A percentile compares a stretch with the other conserved stretches of the same genome.
Evolutionary conservation across 192 early-diverging fungal genomes (phyloP).

Genomic region (Coemansia sp.): DNA sequence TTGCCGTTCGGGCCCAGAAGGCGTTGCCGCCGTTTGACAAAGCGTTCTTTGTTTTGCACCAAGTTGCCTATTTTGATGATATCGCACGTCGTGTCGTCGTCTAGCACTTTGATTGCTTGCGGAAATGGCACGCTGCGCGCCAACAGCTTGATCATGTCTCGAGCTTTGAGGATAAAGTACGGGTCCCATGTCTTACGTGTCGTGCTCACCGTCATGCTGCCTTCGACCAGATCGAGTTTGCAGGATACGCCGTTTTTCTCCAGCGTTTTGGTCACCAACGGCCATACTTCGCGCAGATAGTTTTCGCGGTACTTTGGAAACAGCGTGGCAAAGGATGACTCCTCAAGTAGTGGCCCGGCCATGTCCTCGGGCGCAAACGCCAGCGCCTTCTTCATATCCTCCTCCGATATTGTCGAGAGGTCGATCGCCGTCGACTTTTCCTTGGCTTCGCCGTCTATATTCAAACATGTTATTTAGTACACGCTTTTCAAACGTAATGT

Average conservation of each 20-base stretch:
- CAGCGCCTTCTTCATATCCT: slow-evolving; percentile 78
- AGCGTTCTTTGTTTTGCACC: slow-evolving; percentile 94
- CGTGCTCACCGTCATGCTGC: slow-evolving; percentile 96
- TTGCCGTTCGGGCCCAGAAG: slow-evolving; percentile 94
- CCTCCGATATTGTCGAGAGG: slow-evolving; percentile 34
- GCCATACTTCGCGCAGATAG: slow-evolving; percentile 91
- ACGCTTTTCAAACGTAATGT: not conserved
- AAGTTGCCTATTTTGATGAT: slow-evolving; percentile 98
- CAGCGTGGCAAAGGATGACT: slow-evolving; percentile 94
- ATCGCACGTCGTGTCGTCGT: slow-evolving; percentile 91
- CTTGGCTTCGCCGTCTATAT: slow-evolving; percentile 8
- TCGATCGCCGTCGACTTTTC: slow-evolving; percentile 38
- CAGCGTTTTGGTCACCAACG: slow-evolving; percentile 76
- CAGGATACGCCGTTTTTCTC: slow-evolving; percentile 85
- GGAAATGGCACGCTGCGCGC: slow-evolving; percentile 90
- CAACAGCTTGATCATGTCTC: slow-evolving; percentile 94
- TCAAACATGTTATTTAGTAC: not conserved
- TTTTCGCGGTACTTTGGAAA: slow-evolving; percentile 98
- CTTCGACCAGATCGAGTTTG: slow-evolving; percentile 92
- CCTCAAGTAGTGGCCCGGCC: slow-evolving; percentile 76
- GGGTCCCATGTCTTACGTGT: slow-evolving; percentile 95
- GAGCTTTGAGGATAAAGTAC: slow-evolving; percentile 88
- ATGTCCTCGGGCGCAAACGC: slow-evolving; percentile 78
- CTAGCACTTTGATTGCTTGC: slow-evolving; percentile 87
- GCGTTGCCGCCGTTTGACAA: slow-evolving; percentile 94